Base-by-base conservation (phyloP, 768 basidiomycete genomes). In the Gloeopeniophorella convolvens region DNA sequence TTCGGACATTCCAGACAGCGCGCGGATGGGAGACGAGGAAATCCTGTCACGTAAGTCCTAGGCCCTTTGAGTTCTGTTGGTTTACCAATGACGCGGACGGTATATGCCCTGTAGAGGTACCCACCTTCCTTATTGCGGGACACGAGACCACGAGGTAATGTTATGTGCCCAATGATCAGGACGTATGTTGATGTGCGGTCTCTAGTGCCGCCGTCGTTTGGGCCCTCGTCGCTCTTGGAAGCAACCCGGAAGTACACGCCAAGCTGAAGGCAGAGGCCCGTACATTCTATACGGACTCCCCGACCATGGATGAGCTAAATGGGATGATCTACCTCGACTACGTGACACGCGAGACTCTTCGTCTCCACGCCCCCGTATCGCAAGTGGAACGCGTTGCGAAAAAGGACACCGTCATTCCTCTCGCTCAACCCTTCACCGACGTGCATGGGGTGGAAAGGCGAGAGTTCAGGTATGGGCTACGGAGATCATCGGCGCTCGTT, bases 301-400 rank as follows among this genome's bases (percentile, higher is more conserved):
- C 85, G 3, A 72, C 74, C 3, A 85, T 87, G 80, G 85, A 89
- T 27, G 74, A 81, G 27, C 72, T 89, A 1, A 75, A 77, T 48
- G 68, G 73, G 3, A 69, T 91, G 3, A 75, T 81, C 0, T 87
- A 84, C 58, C 77, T 89, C n/a, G 87, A 58, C 31, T 34, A 41
- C 18, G 50, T 58, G 10, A 32, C 16, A 8, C 46, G 55, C 3
- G 57, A 58, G 27, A 34, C 34, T 32, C 43, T 58, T 12, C 54
- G 57, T 18, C 37, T 58, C 5, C 9, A 52, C 39, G 13, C 50
- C 6, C 62, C 62, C n/a, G 59, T 60, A 20, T 10, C 54, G 3
- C 23, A n/a, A 3, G 40, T 42, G 8, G 34, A 42, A 1, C 53
- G 62, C 13, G 36, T 43, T 3, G 51, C 57, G 4, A 28, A 12